Percentiles rank a stretch among this genome's conserved stretches.
Evolutionary conservation across 2,329 filamentous ascomycete genomes (phyloP).

Genomic region (Amauroascus niger): DNA sequence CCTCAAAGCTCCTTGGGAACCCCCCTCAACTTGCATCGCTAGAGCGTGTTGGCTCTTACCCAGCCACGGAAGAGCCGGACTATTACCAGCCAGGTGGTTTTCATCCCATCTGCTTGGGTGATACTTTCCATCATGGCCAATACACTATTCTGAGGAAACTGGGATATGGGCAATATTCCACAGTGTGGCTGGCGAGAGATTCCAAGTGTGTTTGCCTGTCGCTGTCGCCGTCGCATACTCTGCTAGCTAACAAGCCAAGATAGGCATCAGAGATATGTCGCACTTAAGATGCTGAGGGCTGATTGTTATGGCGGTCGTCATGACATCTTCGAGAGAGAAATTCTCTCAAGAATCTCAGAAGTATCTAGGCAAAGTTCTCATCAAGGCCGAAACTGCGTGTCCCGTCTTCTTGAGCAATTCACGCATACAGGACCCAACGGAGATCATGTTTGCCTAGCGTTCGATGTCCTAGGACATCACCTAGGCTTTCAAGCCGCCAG

Average conservation of each 20-base stretch:
- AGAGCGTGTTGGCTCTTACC: too few relatives aligned
- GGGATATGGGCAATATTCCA: slow-evolving; percentile 13
- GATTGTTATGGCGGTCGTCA: slow-evolving; percentile 21
- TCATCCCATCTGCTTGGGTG: slow-evolving; percentile 26
- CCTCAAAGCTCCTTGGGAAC: too few relatives aligned
- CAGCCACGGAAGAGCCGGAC: slow-evolving; percentile 21
- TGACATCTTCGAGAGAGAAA: slow-evolving; percentile 22
- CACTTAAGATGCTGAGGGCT: slow-evolving; percentile 22
- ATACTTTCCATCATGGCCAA: slow-evolving; percentile 17
- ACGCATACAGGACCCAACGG: slow-evolving; percentile 24
- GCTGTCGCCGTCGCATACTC: too few relatives aligned
- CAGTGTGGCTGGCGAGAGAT: slow-evolving; percentile 44
- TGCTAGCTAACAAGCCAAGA: too few relatives aligned
- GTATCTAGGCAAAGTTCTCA: slow-evolving; percentile 17
- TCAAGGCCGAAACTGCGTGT: slow-evolving; percentile 19
- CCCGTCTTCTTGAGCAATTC: slow-evolving; percentile 21
- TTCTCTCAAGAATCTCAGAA: slow-evolving; percentile 18
- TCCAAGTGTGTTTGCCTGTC: too few relatives aligned
- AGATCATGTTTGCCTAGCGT: slow-evolving; percentile 24
- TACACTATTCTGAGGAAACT: slow-evolving; percentile 17
- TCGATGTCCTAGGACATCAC: slow-evolving; percentile 23
- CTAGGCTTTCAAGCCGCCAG: slow-evolving; percentile 20
- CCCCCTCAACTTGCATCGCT: too few relatives aligned
- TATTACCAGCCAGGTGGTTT: slow-evolving; percentile 26
- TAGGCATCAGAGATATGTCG: slow-evolving; percentile 20